Evolutionary conservation across 2,329 filamentous ascomycete species (phyloP), one percentile per base, ranked within the genome.

Genomic region (Cyphellophora europaea): DNA sequence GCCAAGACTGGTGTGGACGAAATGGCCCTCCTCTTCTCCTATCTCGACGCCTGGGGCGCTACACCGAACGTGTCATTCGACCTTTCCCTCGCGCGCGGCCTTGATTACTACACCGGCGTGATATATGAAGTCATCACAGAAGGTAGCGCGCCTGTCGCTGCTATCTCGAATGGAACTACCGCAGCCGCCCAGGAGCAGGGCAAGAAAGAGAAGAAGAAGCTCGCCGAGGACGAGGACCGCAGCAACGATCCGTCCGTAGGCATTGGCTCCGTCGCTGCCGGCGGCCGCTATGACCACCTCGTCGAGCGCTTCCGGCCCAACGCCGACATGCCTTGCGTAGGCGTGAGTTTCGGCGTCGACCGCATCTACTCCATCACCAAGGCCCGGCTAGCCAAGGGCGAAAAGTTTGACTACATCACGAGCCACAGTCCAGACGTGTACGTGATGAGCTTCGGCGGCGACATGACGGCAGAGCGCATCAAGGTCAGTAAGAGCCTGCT

Each of bases 321-420:
- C 63, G 74, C 68, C 14, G 79, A 88, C 55, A 86, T 95, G 37
- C 89, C 85, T n/a, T 89, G 84, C 49, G 82, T 91, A 5, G 84
- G 84, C 43, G 83, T 93, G 48, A 94, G 88, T 2, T 95, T 96
- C 54, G 89, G 89, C 36, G 85, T 95, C 32, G 89, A 96, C 60
- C 80, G 89, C 49, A 95, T 96, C 53, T 94, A 93, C 64, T 86
- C 82, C 49, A 88, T 95, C 53, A 85, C 81, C 45, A 88, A 93
- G 59, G 79, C 84, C 10, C 72, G 79, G 32, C 71, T 85, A 56
- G 76, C 74, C 42, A 73, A 71, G 21, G 58, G 65, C 38, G 73
- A 75, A 38, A 69, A 72, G 50, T 71, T 65, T 36, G 59, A 62
- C n/a, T 48, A 49, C 35, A 37, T 49, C 23, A 38, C 38, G 6